phyloP scores from a whole-genome alignment of 495 filamentous ascomycete genomes.

The Talaromyces ruber region DNA sequence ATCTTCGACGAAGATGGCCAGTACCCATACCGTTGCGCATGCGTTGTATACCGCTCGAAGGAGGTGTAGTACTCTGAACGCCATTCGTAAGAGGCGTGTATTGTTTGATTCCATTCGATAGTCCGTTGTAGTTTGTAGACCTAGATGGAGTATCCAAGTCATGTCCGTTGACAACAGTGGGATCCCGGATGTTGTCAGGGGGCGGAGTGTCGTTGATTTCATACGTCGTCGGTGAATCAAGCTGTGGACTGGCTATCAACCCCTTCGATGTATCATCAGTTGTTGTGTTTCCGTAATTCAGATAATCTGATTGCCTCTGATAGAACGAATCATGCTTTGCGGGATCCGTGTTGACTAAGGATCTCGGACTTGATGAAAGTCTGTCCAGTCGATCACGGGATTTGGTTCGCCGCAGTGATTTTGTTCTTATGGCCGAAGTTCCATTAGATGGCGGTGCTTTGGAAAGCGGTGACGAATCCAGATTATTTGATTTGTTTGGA shows the following conservation, averaged over 20 bases:
- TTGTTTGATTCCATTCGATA: not conserved
- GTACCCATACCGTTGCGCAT: not conserved
- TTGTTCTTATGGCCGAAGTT: not conserved
- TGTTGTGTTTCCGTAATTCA: not conserved
- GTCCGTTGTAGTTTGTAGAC: not conserved
- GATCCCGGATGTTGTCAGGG: constrained; percentile 1
- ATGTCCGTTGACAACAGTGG: not conserved
- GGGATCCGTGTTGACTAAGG: not conserved
- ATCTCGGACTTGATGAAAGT: not conserved
- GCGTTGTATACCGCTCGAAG: not conserved
- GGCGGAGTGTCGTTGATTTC: constrained; percentile 6
- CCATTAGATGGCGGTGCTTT: not conserved
- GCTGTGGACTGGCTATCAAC: not conserved
- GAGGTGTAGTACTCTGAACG: not conserved
- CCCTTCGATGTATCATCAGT: not conserved
- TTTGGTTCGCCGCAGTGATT: constrained; percentile 5
- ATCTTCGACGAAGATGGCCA: not conserved
- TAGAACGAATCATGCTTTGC: not conserved
- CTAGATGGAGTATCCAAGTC: not conserved
- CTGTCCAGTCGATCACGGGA: constrained; percentile 5
- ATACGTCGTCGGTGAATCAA: not conserved
- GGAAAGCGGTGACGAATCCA: not conserved
- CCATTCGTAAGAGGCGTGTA: not conserved
- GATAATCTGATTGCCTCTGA: not conserved
- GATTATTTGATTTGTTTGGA: not conserved